These are phyloP conservation scores for Powellomyces hirtus DNA, from an alignment of 192 early-diverging fungal genomes.

Conservation along the genomic window DNA sequence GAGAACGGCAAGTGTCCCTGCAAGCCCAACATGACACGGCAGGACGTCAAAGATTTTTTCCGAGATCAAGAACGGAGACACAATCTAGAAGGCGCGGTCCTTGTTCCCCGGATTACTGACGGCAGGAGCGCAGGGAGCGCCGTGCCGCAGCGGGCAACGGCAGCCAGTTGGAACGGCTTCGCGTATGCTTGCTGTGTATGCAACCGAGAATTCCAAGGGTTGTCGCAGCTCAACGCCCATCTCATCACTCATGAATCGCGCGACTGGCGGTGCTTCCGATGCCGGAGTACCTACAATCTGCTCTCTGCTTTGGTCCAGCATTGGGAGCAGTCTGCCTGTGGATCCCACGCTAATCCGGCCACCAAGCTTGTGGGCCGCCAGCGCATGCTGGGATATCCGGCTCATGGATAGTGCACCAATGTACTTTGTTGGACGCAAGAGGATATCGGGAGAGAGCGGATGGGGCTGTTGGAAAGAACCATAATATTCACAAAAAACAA, in stretches of 20 bases:
- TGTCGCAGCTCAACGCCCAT: background rate
- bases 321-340: background rate
- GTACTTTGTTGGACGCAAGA: too few relatives aligned
- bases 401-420: too few relatives aligned
- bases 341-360: too few relatives aligned
- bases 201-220: too few relatives aligned
- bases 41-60: background rate
- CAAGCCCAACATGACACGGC: background rate
- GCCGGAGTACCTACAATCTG: background rate
- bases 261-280: conserved; percentile 2
- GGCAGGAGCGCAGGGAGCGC: background rate
- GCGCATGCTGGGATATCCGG: too few relatives aligned
- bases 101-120: background rate
- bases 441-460: too few relatives aligned
- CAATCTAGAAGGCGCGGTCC: background rate
- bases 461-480: too few relatives aligned
- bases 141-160: background rate
- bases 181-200: conserved; percentile 1
- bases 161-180: background rate
- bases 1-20: background rate
- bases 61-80: background rate
- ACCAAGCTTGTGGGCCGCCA: too few relatives aligned
- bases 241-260: conserved; percentile 2
- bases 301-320: background rate
- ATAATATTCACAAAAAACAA: too few relatives aligned